Evolutionary conservation across 1,284 basidiomycete species (phyloP).

Genomic region (Austroboletus novae-zelandiae): DNA sequence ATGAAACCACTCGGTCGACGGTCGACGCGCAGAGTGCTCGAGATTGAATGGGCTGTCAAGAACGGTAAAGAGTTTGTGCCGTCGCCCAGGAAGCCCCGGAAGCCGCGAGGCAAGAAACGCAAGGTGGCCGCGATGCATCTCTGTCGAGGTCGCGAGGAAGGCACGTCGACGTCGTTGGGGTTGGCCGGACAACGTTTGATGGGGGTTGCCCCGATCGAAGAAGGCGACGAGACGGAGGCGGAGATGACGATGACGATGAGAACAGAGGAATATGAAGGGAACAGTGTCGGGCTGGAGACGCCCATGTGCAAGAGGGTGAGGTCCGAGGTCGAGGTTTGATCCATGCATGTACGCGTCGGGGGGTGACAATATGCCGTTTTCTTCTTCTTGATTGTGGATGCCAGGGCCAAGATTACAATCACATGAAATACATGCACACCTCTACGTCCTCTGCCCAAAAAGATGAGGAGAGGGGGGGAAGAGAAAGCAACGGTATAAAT

Average conservation of each 20-base stretch:
- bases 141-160: conserved; percentile 10
- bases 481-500: conserved; percentile 24
- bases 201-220: conserved; percentile 9
- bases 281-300: conserved; percentile 12
- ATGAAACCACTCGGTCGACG: not conserved
- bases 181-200: conserved; percentile 5
- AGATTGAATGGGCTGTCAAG: conserved; percentile 70
- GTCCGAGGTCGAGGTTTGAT: conserved; percentile 9
- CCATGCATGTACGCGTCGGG: not conserved
- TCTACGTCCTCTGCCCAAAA: not conserved
- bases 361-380: not conserved
- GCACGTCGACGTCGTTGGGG: conserved; percentile 10
- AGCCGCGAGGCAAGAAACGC: conserved; percentile 35
- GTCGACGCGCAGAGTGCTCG: conserved; percentile 55
- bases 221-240: conserved; percentile 18
- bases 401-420: conserved; percentile 18
- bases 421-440: conserved; percentile 13
- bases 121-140: conserved; percentile 27
- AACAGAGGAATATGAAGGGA: conserved; percentile 31
- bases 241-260: conserved; percentile 26
- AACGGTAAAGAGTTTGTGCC: conserved; percentile 56
- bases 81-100: conserved; percentile 56
- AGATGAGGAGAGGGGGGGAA: not conserved
- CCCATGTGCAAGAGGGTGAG: conserved; percentile 28
- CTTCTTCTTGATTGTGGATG: not conserved